Conservation (phyloP, 305 asterid species). For the Fraxinus xanthoxyloides region DNA sequence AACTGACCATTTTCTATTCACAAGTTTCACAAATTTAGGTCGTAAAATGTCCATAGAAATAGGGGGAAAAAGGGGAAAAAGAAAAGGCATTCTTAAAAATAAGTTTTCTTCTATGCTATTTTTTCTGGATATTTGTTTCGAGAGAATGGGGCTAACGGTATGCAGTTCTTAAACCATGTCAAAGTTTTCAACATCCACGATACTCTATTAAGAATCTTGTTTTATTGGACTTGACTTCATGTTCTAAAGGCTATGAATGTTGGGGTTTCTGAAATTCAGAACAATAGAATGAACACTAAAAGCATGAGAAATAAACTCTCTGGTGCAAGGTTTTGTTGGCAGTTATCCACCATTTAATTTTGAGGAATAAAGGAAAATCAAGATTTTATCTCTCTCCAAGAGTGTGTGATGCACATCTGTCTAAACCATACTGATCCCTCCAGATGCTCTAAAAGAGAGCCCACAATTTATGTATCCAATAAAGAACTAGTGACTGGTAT, state of each 20-base stretch:
- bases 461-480: neutral
- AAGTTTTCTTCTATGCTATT: neutral
- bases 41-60: neutral
- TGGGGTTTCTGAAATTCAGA: slow-evolving; percentile 7
- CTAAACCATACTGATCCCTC: neutral
- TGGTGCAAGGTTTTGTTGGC: neutral
- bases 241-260: neutral
- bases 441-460: neutral
- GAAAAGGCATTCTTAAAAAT: too few relatives aligned
- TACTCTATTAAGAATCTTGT: neutral
- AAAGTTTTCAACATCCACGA: neutral
- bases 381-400: neutral
- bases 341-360: neutral
- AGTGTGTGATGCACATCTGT: neutral
- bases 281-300: neutral
- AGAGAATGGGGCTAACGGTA: slow-evolving; percentile 6
- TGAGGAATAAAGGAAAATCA: neutral
- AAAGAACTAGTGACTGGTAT: neutral
- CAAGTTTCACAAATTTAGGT: neutral
- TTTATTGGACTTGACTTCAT: neutral
- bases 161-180: slow-evolving; percentile 9
- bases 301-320: slow-evolving; percentile 1
- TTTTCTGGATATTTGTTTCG: neutral
- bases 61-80: neutral
- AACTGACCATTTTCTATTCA: neutral